phyloP scores from a whole-genome alignment of 1,284 basidiomycete genomes.

The Entoloma clypeatum region DNA sequence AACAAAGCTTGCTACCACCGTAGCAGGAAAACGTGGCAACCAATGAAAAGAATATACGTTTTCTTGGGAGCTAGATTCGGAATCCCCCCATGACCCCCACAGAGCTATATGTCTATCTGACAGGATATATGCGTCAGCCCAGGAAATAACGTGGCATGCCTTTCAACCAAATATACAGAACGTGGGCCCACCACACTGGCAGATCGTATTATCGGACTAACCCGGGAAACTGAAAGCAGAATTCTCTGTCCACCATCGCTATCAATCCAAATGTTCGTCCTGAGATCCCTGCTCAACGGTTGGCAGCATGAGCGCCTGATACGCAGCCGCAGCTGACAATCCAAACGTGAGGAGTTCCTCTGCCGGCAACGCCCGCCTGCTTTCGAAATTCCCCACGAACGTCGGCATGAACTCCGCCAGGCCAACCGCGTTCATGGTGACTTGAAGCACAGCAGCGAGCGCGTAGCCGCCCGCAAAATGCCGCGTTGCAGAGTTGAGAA shows the following conservation, averaged over 20 bases:
- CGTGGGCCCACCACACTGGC: too few species aligned
- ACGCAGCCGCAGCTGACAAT: conserved; percentile 9
- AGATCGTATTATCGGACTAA: too few species aligned
- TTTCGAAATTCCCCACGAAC: conserved; percentile 17
- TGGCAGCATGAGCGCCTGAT: conserved; percentile 21
- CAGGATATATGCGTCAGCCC: too few species aligned
- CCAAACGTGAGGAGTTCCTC: conserved; percentile 9
- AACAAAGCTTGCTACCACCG: too few species aligned
- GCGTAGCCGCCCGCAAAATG: conserved; percentile 28
- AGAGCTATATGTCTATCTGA: too few species aligned
- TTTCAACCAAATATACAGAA: conserved; percentile 11
- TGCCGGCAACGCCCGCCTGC: conserved; percentile 15
- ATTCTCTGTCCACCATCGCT: background rate
- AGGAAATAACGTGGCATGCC: too few species aligned
- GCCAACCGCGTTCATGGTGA: background rate
- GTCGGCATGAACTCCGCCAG: conserved; percentile 14
- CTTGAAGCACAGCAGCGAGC: conserved; percentile 13
- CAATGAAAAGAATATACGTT: too few species aligned
- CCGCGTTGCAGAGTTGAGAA: conserved; percentile 24
- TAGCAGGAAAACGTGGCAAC: too few species aligned
- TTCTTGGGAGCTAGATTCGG: too few species aligned
- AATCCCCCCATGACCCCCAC: too few species aligned
- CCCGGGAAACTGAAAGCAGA: too few species aligned
- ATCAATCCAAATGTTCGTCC: conserved; percentile 18
- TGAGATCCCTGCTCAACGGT: conserved; percentile 10